Evolutionary conservation across 495 filamentous ascomycete genomes (phyloP), one percentile per base, ranked within the genome.

Genomic region (Amphirosellinia nigrospora): DNA sequence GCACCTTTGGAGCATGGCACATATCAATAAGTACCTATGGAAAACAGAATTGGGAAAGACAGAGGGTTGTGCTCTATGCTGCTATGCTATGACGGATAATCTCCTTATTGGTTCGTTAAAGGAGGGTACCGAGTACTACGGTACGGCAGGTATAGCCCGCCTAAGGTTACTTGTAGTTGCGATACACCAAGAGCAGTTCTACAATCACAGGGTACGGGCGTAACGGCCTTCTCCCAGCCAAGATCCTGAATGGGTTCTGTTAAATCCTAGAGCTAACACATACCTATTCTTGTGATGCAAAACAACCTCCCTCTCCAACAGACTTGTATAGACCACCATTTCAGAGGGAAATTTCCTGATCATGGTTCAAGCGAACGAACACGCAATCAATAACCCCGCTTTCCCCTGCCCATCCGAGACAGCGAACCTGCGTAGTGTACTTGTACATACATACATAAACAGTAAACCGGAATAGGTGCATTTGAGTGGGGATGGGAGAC

Each of bases 1-100:
- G 62, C 62, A 64, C 11, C 32, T 61, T 28, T 16, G 21, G 21
- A 43, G 23, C 58, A 39, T 61, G 59, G 23, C 26, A 62, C 19
- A 45, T 16, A 30, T 3, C 45, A 23, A 48, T n/a, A n/a, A n/a
- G n/a, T n/a, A n/a, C n/a, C 2, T 21, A 21, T 58, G 55, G 15
- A 36, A 36, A 52, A 28, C 10, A 28, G 23, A 1, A 15, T 32
- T 38, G n/a, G 39, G 59, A 32, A 38, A 43, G 4, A 21, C 16
- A 61, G 8, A 61, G 36, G 8, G 9, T 43, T 45, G 32, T 26
- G 6, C 4, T 26, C 36, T 8, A 61, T 38, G 36, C 21, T 23
- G 34, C 21, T 23, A 21, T 30, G 6, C 21, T 26, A 30, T 8
- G 6, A 2, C 59, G 23, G 59, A 26, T 28, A 45, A 28, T 30